These are phyloP conservation scores for Alternaria infectoria DNA, from an alignment of 2,329 filamentous ascomycete species.

Conservation along the genomic window DNA sequence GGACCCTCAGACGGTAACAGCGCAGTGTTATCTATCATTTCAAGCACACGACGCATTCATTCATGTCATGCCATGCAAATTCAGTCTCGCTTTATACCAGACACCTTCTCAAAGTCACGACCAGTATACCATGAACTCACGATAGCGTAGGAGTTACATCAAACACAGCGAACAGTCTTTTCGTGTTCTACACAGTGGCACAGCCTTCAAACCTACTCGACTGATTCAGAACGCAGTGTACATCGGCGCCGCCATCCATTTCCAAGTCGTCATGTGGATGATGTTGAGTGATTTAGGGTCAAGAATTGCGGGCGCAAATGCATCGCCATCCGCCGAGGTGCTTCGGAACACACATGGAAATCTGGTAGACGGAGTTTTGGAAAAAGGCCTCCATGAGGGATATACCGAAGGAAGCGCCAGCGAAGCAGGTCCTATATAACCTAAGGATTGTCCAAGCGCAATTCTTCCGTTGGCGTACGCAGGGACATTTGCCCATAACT, in stretches of 20 bases:
- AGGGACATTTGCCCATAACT: rapidly evolving
- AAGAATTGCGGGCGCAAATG: neutral
- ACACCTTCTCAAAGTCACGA: neutral
- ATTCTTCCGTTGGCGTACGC: neutral
- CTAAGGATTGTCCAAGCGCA: rapidly evolving
- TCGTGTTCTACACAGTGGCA: neutral
- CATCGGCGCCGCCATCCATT: neutral
- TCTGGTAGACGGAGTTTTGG: neutral
- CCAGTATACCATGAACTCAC: neutral
- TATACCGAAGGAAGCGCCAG: neutral
- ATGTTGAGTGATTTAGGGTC: neutral
- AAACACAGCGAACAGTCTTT: neutral
- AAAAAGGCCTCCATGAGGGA: neutral
- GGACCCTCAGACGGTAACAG: neutral
- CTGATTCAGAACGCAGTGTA: neutral
- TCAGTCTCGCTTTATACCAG: neutral
- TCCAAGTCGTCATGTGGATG: neutral
- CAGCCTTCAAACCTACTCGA: neutral
- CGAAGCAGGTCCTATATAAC: rapidly evolving
- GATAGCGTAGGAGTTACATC: neutral
- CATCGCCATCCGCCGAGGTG: neutral
- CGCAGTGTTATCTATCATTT: neutral
- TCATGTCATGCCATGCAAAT: neutral
- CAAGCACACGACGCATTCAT: neutral
- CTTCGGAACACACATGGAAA: neutral